phyloP scores from a whole-genome alignment of 2,329 filamentous ascomycete genomes.

The Monosporascus sp. region DNA sequence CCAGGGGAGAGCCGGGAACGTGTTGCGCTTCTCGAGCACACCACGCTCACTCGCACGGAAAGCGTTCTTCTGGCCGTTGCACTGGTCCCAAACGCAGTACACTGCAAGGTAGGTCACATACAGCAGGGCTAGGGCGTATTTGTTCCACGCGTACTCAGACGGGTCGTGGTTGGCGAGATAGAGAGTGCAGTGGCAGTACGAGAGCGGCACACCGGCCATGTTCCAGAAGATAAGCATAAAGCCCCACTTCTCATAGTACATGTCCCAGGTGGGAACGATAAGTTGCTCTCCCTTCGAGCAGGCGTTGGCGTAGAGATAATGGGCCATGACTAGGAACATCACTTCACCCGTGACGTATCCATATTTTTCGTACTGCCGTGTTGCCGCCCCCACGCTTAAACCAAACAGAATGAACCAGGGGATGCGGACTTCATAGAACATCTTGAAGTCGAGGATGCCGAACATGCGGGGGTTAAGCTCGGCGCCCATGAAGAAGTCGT shows the following conservation, averaged over 20 bases:
- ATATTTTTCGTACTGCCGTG: constrained; percentile 77
- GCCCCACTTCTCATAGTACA: constrained; percentile 96
- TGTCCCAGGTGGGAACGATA: constrained; percentile 88
- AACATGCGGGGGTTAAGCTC: constrained; percentile 87
- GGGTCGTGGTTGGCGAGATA: constrained; percentile 83
- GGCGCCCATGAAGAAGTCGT: constrained; percentile 92
- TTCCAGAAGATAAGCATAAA: constrained; percentile 99
- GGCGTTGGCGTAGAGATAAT: constrained; percentile 88
- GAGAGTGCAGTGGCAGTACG: constrained; percentile 90
- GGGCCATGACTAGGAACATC: constrained; percentile 77
- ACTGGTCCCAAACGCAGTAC: constrained; percentile 91
- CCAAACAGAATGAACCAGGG: constrained; percentile 90
- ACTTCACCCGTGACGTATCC: constrained; percentile 86
- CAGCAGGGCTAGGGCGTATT: constrained; percentile 57
- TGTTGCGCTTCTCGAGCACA: constrained; percentile 62
- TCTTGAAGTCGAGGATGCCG: constrained; percentile 85
- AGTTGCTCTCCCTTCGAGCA: constrained; percentile 90
- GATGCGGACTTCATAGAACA: constrained; percentile 92
- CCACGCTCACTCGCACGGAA: constrained; percentile 79
- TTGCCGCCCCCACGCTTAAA: constrained; percentile 68
- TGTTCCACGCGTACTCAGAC: constrained; percentile 71
- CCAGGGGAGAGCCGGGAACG: constrained; percentile 90
- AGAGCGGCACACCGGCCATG: constrained; percentile 81
- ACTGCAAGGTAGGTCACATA: constrained; percentile 71
- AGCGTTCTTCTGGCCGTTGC: constrained; percentile 90